A percentile compares a stretch with the other conserved stretches of the same genome.
Conservation (phyloP, 2,329 filamentous ascomycete species). For the Immersiporthe knoxdaviesiana region DNA sequence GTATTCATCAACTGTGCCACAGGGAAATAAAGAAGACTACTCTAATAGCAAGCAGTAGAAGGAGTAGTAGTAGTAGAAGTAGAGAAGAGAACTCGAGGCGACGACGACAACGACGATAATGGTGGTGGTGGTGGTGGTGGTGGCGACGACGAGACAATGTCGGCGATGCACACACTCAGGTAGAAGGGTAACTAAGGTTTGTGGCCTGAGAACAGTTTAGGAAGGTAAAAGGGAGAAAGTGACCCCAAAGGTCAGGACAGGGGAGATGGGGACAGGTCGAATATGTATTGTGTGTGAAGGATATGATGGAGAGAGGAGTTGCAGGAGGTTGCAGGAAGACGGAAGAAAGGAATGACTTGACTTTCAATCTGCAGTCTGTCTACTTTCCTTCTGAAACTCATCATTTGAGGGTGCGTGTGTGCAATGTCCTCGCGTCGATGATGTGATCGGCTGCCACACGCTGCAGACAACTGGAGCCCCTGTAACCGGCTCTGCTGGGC, state of each 20-base stretch:
- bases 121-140: background rate
- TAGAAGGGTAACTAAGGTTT: background rate
- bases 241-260: background rate
- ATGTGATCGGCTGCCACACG: slow-evolving; percentile 11
- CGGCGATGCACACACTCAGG: background rate
- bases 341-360: too few species aligned
- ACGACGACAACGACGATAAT: background rate
- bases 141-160: background rate
- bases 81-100: background rate
- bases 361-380: background rate
- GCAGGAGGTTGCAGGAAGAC: background rate
- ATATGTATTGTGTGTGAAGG: slow-evolving; percentile 6
- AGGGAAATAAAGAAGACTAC: background rate
- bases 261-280: slow-evolving; percentile 14
- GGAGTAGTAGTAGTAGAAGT: background rate
- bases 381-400: background rate
- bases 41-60: background rate
- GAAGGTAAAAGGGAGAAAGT: slow-evolving; percentile 15
- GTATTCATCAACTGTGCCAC: background rate
- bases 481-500: background rate
- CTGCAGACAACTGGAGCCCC: too few species aligned
- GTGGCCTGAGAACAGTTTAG: slow-evolving; percentile 10
- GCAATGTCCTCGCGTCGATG: slow-evolving; percentile 8
- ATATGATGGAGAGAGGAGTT: background rate
- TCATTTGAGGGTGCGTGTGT: slow-evolving; percentile 9